phyloP scores from a whole-genome alignment of 495 filamentous ascomycete genomes.

The Tuber aestivum region DNA sequence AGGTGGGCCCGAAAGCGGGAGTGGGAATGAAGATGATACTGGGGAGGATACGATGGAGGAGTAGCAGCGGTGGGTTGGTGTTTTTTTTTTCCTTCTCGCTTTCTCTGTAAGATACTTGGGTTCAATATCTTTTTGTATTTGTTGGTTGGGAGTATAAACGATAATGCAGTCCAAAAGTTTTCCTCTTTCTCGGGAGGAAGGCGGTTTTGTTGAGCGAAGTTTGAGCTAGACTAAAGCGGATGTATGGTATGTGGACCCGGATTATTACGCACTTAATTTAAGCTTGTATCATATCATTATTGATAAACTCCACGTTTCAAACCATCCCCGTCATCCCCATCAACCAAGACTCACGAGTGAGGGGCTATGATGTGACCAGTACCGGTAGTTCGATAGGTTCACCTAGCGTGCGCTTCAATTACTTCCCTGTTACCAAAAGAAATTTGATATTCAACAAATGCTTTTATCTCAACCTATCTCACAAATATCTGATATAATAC shows the following conservation, averaged over 20 bases:
- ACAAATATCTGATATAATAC: not conserved
- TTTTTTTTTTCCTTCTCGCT: conserved; percentile 4
- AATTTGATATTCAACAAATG: not conserved
- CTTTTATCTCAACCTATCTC: not conserved
- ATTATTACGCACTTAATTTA: not conserved
- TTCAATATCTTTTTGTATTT: not conserved
- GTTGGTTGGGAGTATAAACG: not conserved
- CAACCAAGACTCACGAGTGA: not conserved
- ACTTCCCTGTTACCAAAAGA: not conserved
- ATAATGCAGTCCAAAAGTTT: not conserved
- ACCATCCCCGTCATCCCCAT: not conserved
- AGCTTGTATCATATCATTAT: not conserved
- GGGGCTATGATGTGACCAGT: not conserved
- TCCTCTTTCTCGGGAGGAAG: not conserved
- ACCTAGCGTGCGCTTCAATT: not conserved
- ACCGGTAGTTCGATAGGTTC: not conserved
- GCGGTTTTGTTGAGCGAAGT: not conserved
- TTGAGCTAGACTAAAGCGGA: not conserved
- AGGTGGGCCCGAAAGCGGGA: not conserved
- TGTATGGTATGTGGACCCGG: not conserved
- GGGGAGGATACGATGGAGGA: conserved; percentile 15
- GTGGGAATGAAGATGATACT: conserved; percentile 12
- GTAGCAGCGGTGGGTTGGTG: conserved; percentile 13
- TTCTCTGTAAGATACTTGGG: conserved; percentile 30
- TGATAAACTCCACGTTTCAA: not conserved